Conservation (phyloP, 164 flowering plant species). For the Nelumbo lutea region DNA sequence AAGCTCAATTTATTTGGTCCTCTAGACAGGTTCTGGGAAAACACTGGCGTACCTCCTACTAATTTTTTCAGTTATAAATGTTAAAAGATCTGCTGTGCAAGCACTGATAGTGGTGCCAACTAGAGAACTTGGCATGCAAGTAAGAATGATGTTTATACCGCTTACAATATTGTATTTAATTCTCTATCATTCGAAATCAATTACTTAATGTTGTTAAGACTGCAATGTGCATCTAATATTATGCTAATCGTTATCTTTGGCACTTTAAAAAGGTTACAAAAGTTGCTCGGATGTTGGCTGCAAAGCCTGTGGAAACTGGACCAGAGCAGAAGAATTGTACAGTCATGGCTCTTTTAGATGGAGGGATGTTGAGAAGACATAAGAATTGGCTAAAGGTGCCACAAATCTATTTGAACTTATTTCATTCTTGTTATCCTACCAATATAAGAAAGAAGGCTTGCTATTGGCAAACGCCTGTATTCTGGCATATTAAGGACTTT, state of each 20-base stretch:
- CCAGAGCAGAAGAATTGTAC: conserved; percentile 45
- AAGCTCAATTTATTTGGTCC: conserved; percentile 17
- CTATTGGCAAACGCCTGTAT: background rate
- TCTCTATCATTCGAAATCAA: too few species aligned
- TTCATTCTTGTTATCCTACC: too few species aligned
- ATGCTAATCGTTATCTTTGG: background rate
- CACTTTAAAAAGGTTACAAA: conserved; percentile 55
- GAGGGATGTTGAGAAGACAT: conserved; percentile 84
- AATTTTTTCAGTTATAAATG: conserved; percentile 57
- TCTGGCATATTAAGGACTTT: too few species aligned
- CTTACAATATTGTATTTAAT: background rate
- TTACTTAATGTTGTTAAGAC: background rate
- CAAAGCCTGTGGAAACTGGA: conserved; percentile 38
- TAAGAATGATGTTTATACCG: conserved; percentile 22
- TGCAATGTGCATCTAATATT: background rate
- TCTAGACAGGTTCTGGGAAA: conserved; percentile 99
- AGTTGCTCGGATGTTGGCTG: conserved; percentile 82
- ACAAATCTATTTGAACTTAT: background rate
- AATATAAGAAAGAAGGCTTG: background rate
- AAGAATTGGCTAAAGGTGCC: conserved; percentile 87
- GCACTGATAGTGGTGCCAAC: conserved; percentile 91
- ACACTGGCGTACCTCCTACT: conserved; percentile 79
- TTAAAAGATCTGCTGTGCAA: conserved; percentile 68
- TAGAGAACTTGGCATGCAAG: conserved; percentile 96
- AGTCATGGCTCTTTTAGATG: conserved; percentile 90